Evolutionary conservation across 495 filamentous ascomycete genomes (phyloP).

Genomic region (Penicillium subrubescens): DNA sequence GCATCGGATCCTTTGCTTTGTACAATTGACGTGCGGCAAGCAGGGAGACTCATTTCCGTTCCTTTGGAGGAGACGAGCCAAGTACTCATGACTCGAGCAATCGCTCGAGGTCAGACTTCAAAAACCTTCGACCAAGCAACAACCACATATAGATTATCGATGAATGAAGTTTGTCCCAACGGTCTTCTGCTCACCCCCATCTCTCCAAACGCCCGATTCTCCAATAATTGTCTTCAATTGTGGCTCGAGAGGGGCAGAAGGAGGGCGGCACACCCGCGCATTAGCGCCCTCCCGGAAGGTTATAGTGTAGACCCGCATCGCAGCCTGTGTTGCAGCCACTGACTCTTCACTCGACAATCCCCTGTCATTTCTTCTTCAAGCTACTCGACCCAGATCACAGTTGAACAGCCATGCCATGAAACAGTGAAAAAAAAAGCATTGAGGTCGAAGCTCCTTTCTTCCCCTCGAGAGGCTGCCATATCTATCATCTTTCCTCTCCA

Average conservation of each 20-base stretch:
- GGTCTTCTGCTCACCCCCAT: background rate
- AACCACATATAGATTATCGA: background rate
- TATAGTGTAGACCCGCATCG: conserved; percentile 19
- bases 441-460: background rate
- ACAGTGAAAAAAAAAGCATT: background rate
- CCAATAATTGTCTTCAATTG: background rate
- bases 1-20: background rate
- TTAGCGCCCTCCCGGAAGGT: conserved; percentile 15
- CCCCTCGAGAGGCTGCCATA: background rate
- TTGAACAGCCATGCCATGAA: conserved; percentile 1
- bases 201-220: background rate
- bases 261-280: conserved; percentile 14
- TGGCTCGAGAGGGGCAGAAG: conserved; percentile 7
- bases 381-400: background rate
- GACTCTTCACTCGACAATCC: conserved; percentile 9
- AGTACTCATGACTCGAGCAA: background rate
- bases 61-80: background rate
- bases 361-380: conserved; percentile 8
- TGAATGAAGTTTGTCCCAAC: background rate
- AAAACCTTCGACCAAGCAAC: background rate
- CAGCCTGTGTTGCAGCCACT: conserved; percentile 10
- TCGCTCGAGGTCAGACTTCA: background rate
- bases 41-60: background rate
- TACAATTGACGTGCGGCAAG: background rate
- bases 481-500: background rate